These are phyloP conservation scores for Aschersonia sp. DNA, from an alignment of 2,329 filamentous ascomycete genomes.

Conservation along the genomic window DNA sequence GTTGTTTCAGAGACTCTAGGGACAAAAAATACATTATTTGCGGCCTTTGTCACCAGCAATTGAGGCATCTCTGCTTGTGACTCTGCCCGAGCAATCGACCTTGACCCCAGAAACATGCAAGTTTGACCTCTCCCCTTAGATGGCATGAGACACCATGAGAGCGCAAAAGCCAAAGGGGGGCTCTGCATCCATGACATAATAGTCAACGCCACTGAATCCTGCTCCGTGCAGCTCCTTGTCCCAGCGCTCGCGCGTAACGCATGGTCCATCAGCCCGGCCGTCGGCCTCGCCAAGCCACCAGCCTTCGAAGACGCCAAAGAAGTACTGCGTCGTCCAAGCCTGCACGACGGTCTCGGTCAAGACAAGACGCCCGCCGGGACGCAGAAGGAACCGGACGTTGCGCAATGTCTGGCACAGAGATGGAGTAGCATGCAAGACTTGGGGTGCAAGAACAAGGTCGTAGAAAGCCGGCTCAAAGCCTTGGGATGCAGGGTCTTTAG, in stretches of 20 bases:
- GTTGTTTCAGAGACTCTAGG: too few species aligned
- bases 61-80: too few species aligned
- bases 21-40: too few species aligned
- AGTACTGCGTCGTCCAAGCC: neutral
- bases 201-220: neutral
- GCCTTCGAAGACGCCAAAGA: slow-evolving; percentile 1
- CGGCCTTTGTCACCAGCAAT: too few species aligned
- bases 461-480: slow-evolving; percentile 15
- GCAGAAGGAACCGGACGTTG: slow-evolving; percentile 3
- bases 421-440: slow-evolving; percentile 23
- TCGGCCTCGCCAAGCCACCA: slow-evolving; percentile 1
- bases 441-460: slow-evolving; percentile 23
- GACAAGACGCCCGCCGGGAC: slow-evolving; percentile 1
- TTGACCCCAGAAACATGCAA: too few species aligned
- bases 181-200: neutral
- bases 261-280: neutral
- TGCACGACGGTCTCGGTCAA: slow-evolving; percentile 3
- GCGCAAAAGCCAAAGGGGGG: neutral
- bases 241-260: neutral
- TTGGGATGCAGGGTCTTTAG: slow-evolving; percentile 12
- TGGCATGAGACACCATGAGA: neutral
- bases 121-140: too few species aligned
- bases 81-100: too few species aligned
- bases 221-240: neutral
- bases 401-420: slow-evolving; percentile 9